Conservation (phyloP, 257 asterid species). For the Dorcoceras hygrometricum region DNA sequence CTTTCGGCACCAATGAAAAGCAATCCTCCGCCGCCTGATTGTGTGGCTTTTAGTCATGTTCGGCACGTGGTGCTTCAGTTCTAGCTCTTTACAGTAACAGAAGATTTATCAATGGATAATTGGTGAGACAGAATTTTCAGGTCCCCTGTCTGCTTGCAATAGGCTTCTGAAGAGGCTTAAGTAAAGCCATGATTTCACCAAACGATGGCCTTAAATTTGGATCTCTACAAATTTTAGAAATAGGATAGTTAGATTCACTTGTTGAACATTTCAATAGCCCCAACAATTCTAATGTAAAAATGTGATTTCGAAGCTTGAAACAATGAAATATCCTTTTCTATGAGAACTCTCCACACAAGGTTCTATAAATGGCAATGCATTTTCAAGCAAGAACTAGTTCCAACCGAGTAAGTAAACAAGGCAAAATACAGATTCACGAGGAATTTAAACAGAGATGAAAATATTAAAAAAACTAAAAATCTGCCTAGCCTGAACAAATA, state of each 20-base stretch:
- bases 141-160: conserved; percentile 38
- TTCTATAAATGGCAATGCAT: not conserved
- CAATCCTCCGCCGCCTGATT: not conserved
- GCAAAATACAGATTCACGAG: not conserved
- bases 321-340: not conserved
- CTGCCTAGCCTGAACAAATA: not conserved
- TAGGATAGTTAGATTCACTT: not conserved
- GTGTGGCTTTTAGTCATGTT: not conserved
- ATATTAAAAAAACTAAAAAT: too few relatives aligned
- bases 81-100: not conserved
- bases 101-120: not conserved
- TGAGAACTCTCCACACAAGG: not conserved
- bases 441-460: too few relatives aligned
- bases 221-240: conserved; percentile 45
- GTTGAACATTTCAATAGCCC: not conserved
- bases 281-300: not conserved
- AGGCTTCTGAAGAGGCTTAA: conserved; percentile 85
- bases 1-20: not conserved
- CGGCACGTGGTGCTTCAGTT: not conserved
- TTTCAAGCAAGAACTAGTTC: not conserved
- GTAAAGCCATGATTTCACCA: conserved; percentile 80
- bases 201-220: conserved; percentile 82
- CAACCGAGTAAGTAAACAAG: not conserved
- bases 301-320: not conserved
- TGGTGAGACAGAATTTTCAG: conserved; percentile 41